Percentiles rank a stretch among this genome's conserved stretches.
Conservation (phyloP, 2,329 filamentous ascomycete species). For the Dactylonectria estremocensis region DNA sequence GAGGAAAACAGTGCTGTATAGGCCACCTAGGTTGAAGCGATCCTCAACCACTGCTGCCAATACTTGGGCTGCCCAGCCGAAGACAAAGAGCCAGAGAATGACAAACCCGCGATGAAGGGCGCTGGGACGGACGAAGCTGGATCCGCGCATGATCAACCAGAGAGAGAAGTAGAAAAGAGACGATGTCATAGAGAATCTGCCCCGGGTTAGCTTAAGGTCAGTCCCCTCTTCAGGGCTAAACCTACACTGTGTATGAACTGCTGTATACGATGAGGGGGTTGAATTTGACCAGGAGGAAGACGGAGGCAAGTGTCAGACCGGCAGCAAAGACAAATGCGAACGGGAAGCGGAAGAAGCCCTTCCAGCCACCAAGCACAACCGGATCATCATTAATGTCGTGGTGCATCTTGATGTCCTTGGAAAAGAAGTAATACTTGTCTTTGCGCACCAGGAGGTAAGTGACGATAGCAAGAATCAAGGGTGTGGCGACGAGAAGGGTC, state of each 20-base stretch:
- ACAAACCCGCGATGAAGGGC: slow-evolving; percentile 88
- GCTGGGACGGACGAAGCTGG: slow-evolving; percentile 85
- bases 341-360: slow-evolving; percentile 88
- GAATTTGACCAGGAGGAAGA: slow-evolving; percentile 83
- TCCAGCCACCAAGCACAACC: slow-evolving; percentile 80
- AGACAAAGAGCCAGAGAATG: slow-evolving; percentile 85
- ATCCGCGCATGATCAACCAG: slow-evolving; percentile 86
- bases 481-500: slow-evolving; percentile 84
- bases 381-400: slow-evolving; percentile 72
- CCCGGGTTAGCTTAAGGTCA: slow-evolving; percentile 33
- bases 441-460: slow-evolving; percentile 77
- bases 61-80: slow-evolving; percentile 82
- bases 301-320: slow-evolving; percentile 78
- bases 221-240: slow-evolving; percentile 13
- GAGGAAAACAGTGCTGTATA: slow-evolving; percentile 87
- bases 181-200: slow-evolving; percentile 85
- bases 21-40: slow-evolving; percentile 78
- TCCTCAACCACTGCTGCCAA: slow-evolving; percentile 82
- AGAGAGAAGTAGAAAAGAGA: slow-evolving; percentile 85
- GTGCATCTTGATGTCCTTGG: slow-evolving; percentile 69
- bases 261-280: slow-evolving; percentile 95
- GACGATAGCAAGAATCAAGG: slow-evolving; percentile 79
- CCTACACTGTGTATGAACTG: slow-evolving; percentile 83
- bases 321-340: slow-evolving; percentile 79
- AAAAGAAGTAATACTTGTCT: slow-evolving; percentile 93